Conservation (phyloP, 805 yeast species). For the Aciculoconidium aculeatum region DNA sequence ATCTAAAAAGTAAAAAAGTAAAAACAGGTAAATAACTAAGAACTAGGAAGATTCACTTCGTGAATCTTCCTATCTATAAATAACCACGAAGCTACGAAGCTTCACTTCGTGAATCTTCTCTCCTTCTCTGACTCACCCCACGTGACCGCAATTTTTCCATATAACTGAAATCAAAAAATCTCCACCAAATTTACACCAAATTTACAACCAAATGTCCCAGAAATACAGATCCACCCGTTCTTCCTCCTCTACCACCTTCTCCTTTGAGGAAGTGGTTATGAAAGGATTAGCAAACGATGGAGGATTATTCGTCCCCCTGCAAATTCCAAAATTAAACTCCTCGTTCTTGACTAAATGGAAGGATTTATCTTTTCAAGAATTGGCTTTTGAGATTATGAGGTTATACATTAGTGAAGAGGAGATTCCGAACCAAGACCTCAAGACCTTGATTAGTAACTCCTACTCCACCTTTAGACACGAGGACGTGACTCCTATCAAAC, state of each 20-base stretch:
- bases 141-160: too few relatives aligned
- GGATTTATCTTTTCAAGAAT: constrained; percentile 69
- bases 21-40: too few relatives aligned
- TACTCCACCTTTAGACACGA: constrained; percentile 86
- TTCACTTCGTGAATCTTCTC: too few relatives aligned
- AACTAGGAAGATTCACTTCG: too few relatives aligned
- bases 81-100: too few relatives aligned
- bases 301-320: constrained; percentile 86
- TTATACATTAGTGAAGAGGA: constrained; percentile 69
- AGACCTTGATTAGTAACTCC: constrained; percentile 56
- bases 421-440: constrained; percentile 66
- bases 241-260: constrained; percentile 40
- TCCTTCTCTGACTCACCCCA: too few relatives aligned
- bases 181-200: too few relatives aligned
- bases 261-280: constrained; percentile 78
- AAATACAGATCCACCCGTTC: constrained; percentile 80
- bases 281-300: constrained; percentile 96
- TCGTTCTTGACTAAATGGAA: constrained; percentile 64
- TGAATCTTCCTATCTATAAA: too few relatives aligned
- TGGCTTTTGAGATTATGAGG: constrained; percentile 83
- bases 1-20: too few relatives aligned
- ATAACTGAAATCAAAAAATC: too few relatives aligned
- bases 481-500: constrained; percentile 81
- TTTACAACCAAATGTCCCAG: constrained; percentile 35
- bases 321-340: constrained; percentile 61